phyloP scores from a whole-genome alignment of 2,329 filamentous ascomycete species.

The Phialophora chinensis region DNA sequence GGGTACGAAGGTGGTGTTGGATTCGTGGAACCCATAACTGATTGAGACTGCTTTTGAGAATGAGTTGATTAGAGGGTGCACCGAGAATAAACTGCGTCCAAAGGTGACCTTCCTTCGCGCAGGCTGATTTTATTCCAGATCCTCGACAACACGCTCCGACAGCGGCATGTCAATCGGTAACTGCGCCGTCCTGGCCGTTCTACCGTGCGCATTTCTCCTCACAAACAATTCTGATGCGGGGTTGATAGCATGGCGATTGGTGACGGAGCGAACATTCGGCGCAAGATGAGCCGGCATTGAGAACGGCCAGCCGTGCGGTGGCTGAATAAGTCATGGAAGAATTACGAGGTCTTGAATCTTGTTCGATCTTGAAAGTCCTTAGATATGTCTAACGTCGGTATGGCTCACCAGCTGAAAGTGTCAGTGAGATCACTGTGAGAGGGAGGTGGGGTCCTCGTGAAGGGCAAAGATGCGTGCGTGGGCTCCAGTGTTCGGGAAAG shows the following conservation, averaged over 20 bases:
- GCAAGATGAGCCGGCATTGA: not conserved
- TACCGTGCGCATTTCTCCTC: not conserved
- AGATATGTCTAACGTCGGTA: not conserved
- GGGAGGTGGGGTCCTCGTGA: not conserved
- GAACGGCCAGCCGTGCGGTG: not conserved
- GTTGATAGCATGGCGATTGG: not conserved
- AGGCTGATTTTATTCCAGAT: not conserved
- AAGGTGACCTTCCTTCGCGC: not conserved
- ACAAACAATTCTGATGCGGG: slow-evolving; percentile 9
- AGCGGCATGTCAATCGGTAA: slow-evolving; percentile 17
- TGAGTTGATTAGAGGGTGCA: not conserved
- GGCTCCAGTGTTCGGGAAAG: not conserved
- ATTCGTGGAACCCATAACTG: slow-evolving; percentile 33
- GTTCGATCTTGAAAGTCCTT: not conserved
- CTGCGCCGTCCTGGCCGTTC: slow-evolving; percentile 16
- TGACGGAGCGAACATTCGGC: not conserved
- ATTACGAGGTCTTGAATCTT: not conserved
- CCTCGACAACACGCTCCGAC: slow-evolving; percentile 4
- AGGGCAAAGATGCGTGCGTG: not conserved
- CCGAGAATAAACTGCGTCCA: not conserved
- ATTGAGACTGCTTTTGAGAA: not conserved
- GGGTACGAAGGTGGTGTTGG: slow-evolving; percentile 28
- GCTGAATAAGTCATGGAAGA: not conserved
- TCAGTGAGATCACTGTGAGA: not conserved
- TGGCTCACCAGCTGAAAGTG: not conserved